Percentiles rank a stretch among this genome's conserved stretches.
These are phyloP conservation scores for Mucor velutinosus DNA, from an alignment of 371 early-diverging fungal genomes.

Conservation along the genomic window DNA sequence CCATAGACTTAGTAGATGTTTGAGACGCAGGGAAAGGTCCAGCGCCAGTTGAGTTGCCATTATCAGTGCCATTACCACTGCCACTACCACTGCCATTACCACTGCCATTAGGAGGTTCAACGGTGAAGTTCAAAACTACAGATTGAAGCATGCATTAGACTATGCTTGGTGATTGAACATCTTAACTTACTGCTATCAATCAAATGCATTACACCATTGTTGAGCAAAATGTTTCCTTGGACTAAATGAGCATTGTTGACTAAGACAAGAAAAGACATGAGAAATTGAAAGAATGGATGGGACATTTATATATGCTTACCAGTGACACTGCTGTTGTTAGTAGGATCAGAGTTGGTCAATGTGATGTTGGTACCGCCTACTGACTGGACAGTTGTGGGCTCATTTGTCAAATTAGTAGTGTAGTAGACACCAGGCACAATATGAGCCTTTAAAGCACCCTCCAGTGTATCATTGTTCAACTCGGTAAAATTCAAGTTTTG, in stretches of 20 bases:
- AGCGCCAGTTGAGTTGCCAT: neutral
- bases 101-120: neutral
- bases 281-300: neutral
- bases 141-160: neutral
- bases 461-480: conserved; percentile 9
- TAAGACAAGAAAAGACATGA: neutral
- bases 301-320: neutral
- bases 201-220: conserved; percentile 53
- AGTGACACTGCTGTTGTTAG: neutral
- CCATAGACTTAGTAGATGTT: neutral
- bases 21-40: neutral
- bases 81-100: neutral
- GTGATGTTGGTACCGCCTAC: conserved; percentile 4
- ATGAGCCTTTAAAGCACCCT: conserved; percentile 32
- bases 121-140: conserved; percentile 2
- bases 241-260: conserved; percentile 33
- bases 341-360: conserved; percentile 1
- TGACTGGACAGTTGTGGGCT: conserved; percentile 1
- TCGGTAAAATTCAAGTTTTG: conserved; percentile 6
- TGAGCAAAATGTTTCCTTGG: conserved; percentile 34
- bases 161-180: neutral
- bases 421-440: conserved; percentile 46
- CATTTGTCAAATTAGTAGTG: conserved; percentile 37
- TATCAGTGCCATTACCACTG: neutral
- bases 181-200: conserved; percentile 27